phyloP scores from a whole-genome alignment of 495 filamentous ascomycete species.

The Ascobolus immersus region DNA sequence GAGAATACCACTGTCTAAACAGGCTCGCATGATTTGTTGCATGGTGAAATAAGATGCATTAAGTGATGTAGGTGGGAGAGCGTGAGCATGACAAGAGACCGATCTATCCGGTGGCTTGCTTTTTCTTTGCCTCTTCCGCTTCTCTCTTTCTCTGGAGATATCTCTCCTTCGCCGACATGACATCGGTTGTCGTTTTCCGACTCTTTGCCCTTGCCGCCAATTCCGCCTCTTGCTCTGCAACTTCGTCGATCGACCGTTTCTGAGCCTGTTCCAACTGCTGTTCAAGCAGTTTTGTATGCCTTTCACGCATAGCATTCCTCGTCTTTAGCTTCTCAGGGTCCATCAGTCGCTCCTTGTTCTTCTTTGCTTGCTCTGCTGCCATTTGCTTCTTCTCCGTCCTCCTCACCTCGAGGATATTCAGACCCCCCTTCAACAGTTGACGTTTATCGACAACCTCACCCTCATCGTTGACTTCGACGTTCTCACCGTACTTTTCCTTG shows the following conservation, averaged over 20 bases:
- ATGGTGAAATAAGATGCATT: too few species aligned
- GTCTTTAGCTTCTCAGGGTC: slow-evolving; percentile 1
- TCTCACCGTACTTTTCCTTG: slow-evolving; percentile 36
- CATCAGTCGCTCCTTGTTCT: background rate
- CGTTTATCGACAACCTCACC: slow-evolving; percentile 86
- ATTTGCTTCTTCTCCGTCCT: slow-evolving; percentile 16
- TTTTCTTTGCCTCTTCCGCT: slow-evolving; percentile 41
- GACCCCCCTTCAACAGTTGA: slow-evolving; percentile 60
- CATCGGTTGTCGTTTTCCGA: slow-evolving; percentile 38
- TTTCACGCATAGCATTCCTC: slow-evolving; percentile 39
- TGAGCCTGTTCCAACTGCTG: slow-evolving; percentile 49
- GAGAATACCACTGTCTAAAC: too few species aligned
- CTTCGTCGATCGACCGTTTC: slow-evolving; percentile 47
- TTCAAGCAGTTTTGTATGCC: slow-evolving; percentile 73
- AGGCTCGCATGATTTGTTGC: too few species aligned
- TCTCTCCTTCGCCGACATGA: slow-evolving; percentile 63
- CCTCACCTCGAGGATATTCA: slow-evolving; percentile 52
- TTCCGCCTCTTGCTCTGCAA: slow-evolving; percentile 41
- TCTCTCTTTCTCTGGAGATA: slow-evolving; percentile 66
- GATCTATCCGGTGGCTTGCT: too few species aligned
- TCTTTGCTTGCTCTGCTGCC: slow-evolving; percentile 3
- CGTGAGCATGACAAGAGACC: too few species aligned
- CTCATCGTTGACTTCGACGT: slow-evolving; percentile 66
- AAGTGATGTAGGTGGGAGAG: too few species aligned
- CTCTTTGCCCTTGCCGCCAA: slow-evolving; percentile 48